Base-by-base conservation (phyloP, 2,329 filamentous ascomycete genomes). In the Neofusicoccum sp. region DNA sequence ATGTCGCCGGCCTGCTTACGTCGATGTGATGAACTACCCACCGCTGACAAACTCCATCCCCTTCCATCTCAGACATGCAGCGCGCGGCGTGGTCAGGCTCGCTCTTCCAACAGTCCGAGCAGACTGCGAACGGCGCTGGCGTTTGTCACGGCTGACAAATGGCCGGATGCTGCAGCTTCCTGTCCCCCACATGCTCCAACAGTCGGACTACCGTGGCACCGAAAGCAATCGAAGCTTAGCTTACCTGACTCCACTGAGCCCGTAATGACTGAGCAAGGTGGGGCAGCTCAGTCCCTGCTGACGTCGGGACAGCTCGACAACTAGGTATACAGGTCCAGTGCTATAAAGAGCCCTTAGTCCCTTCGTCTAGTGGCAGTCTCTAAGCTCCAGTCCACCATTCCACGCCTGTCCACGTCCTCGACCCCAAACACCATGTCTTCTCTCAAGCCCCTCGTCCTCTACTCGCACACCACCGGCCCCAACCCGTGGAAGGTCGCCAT, bases 401-500 rank as follows among this genome's bases (percentile, higher is more conserved):
- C 22, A 22, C 22, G 22, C 22, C 22, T 22, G 22, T 22, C 22
- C 16, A 34, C 12, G 14, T 28, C 37, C n/a, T 28, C 14, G 12
- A 31, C 16, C 22, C 12, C 16, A 29, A 28, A 16, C 36, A 41
- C 33, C 36, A 64, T 64, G 62, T 64, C 62, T 16, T 28, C 45
- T 22, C 7, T 41, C 56, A 64, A 64, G 62, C 62, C 62, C 43
- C 29, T 64, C 31, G 34, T 61, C n/a, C 62, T 64, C 56, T 64
- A 64, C 62, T 45, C 37, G 9, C 54, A 60, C 47, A 28, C 47
- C 62, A 54, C 37, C 4, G 62, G 62, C 22, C 77, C 77, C 8
- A 79, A 78, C 64, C 76, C 76, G 48, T 74, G 72, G 71, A 81
- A 81, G 66, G 77, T 83, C 6, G 74, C 74, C 54, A 76, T 82